phyloP scores from a whole-genome alignment of 306 rosid species.

The Dryas octopetala region DNA sequence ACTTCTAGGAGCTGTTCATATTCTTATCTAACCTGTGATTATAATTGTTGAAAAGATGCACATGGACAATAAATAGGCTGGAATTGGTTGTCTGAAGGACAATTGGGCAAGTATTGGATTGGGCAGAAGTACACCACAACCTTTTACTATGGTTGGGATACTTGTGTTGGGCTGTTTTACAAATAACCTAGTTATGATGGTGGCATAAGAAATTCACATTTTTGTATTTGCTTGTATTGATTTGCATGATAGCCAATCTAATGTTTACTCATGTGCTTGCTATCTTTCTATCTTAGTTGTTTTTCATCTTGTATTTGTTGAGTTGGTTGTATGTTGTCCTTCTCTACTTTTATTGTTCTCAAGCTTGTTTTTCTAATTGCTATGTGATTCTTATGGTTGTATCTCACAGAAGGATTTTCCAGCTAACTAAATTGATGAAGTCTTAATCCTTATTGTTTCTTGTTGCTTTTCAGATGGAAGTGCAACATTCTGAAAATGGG shows the following conservation, averaged over 20 bases:
- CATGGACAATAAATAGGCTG: not conserved
- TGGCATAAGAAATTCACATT: not conserved
- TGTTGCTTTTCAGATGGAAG: constrained; percentile 50
- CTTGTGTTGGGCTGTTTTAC: not conserved
- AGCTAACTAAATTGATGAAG: not conserved
- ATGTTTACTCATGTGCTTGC: not conserved
- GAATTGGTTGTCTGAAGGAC: not conserved
- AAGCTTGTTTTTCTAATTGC: not conserved
- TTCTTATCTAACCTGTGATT: not conserved
- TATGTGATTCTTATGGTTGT: not conserved
- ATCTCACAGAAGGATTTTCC: not conserved
- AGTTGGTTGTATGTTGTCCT: not conserved
- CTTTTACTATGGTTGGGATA: not conserved
- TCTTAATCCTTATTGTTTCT: not conserved
- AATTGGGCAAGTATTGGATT: not conserved
- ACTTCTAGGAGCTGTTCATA: not conserved
- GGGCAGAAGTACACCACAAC: not conserved
- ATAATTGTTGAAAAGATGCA: not conserved
- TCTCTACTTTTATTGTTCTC: not conserved
- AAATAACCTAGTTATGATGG: not conserved
- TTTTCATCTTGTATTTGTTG: not conserved
- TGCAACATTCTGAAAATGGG: constrained; percentile 34
- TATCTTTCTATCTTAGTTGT: not conserved
- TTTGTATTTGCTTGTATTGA: not conserved
- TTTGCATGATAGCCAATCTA: not conserved